Base-by-base conservation (phyloP, 2,329 filamentous ascomycete genomes). In the Thermothelomyces thermophilus region DNA sequence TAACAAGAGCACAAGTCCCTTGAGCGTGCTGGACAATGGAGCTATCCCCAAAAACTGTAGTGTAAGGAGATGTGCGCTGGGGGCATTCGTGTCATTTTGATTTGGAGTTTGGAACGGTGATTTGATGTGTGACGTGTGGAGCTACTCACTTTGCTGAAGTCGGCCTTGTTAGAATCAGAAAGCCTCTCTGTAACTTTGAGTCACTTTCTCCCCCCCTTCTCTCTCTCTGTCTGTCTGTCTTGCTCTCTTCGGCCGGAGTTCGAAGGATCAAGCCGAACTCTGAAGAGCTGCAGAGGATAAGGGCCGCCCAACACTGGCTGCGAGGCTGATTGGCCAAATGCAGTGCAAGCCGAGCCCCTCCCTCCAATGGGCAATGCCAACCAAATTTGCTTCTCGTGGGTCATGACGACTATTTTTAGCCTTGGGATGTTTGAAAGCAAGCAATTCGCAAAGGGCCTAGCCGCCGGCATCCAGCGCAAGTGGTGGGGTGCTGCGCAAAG, bases 391-490 rank as follows among this genome's bases (percentile, higher is more conserved):
- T 24, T 42, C n/a, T 33, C 41, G 30, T 31, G 20, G 41, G 57
- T 58, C 43, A 49, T 51, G 56, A 54, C 34, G 34, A 34, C 57
- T 60, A 60, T 60, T 60, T 54, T 54, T 60, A 59, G 57, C 30
- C 36, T n/a, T 52, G 54, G 50, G 53, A 55, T 49, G 54, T 60
- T 56, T 58, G 58, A 58, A 51, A 53, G 56, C 58, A 58, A 56
- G 53, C 58, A 56, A 39, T 50, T 53, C 48, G 50, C 52, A 49
- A 56, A 52, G 55, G 41, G 46, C 55, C 50, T 60, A 60, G 57
- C 58, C 58, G 58, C 57, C 56, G 51, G 48, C 45, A 48, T 44
- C 48, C 45, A 50, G 51, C 47, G 41, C 49, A 26, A 50, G 45
- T 30, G n/a, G 48, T 42, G 46, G 52, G 45, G 49, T 24, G 30